Evolutionary conservation across 306 rosid species (phyloP).

Genomic region (Trifolium fragiferum): DNA sequence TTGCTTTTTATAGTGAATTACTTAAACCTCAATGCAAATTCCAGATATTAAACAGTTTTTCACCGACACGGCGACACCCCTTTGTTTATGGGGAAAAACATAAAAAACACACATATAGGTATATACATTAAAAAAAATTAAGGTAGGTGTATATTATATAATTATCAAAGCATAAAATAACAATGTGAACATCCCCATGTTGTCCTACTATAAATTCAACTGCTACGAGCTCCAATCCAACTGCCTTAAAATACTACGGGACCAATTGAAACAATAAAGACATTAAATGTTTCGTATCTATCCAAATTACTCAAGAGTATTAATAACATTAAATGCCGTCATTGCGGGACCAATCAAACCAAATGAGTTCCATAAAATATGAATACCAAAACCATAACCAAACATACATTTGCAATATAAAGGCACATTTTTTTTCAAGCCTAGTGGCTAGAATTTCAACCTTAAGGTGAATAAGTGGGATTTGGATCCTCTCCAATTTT

Average conservation of each 20-base stretch:
- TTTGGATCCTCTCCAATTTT: too few relatives aligned
- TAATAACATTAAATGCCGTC: conserved; percentile 34
- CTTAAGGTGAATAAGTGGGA: too few relatives aligned
- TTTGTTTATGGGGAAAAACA: background rate
- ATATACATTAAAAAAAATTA: too few relatives aligned
- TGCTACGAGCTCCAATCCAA: conserved; percentile 24
- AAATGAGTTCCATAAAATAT: conserved; percentile 8
- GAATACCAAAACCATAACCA: conserved; percentile 25
- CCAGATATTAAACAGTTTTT: background rate
- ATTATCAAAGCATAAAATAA: background rate
- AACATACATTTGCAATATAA: background rate
- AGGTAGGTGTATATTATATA: too few relatives aligned
- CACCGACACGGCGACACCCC: background rate
- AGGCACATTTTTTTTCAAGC: too few relatives aligned
- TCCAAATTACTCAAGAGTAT: conserved; percentile 6
- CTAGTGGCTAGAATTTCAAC: too few relatives aligned
- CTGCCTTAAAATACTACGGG: background rate
- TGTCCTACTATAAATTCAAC: conserved; percentile 32
- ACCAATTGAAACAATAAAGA: background rate
- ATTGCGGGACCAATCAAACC: conserved; percentile 25
- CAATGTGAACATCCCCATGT: conserved; percentile 22
- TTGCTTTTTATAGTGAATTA: background rate
- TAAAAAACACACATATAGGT: background rate
- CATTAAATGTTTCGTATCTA: conserved; percentile 22
- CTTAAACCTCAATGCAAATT: background rate